Conservation (phyloP, 345 rosid species). For the Bretschneidera sinensis region DNA sequence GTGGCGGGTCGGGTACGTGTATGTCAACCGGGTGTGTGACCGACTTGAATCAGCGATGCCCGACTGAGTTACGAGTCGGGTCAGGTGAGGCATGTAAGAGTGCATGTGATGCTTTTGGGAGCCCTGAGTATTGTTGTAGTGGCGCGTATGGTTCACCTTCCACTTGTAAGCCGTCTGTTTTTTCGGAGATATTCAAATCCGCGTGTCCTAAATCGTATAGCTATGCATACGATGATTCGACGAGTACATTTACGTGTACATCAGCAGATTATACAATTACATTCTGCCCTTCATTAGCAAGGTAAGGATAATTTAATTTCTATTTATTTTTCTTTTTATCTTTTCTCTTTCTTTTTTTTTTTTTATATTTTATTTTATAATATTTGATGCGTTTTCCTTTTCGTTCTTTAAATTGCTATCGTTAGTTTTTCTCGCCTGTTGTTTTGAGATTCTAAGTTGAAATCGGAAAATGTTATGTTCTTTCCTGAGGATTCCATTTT, state of each 20-base stretch:
- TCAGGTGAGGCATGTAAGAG: slow-evolving; percentile 55
- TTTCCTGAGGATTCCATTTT: slow-evolving; percentile 11
- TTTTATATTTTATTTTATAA: neutral
- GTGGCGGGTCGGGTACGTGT: slow-evolving; percentile 54
- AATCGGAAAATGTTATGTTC: slow-evolving; percentile 18
- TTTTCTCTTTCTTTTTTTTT: slow-evolving; percentile 9
- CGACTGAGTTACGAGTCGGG: slow-evolving; percentile 45
- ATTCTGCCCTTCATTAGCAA: slow-evolving; percentile 61
- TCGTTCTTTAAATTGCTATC: neutral
- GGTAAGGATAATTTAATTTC: slow-evolving; percentile 31
- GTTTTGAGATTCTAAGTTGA: slow-evolving; percentile 12
- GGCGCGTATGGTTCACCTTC: slow-evolving; percentile 56
- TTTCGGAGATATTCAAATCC: slow-evolving; percentile 53
- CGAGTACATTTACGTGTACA: slow-evolving; percentile 73
- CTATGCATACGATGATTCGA: slow-evolving; percentile 68
- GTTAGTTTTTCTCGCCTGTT: neutral
- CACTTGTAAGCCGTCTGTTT: slow-evolving; percentile 59
- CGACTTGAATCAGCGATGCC: slow-evolving; percentile 65
- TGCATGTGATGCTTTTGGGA: slow-evolving; percentile 73
- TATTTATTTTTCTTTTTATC: neutral
- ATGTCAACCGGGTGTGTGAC: slow-evolving; percentile 51
- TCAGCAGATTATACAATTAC: slow-evolving; percentile 60
- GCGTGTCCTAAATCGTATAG: slow-evolving; percentile 74
- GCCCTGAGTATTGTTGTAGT: slow-evolving; percentile 61
- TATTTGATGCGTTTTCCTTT: slow-evolving; percentile 5